phyloP scores from a whole-genome alignment of 176 grass and related monocot species.

The Chrysopogon serrulatus region DNA sequence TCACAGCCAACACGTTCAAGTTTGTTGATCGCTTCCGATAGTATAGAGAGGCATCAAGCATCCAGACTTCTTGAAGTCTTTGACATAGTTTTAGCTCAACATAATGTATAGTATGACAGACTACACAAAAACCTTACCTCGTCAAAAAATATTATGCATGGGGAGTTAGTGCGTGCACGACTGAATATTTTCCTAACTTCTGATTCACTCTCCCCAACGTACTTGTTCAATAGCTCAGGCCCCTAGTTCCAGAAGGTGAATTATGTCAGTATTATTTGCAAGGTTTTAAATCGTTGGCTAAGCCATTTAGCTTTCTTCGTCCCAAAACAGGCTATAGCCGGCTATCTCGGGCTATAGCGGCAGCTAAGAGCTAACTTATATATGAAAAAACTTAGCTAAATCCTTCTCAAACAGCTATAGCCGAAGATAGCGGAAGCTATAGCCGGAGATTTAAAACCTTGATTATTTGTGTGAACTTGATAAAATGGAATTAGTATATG shows the following conservation, averaged over 20 bases:
- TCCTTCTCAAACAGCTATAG: too few relatives aligned
- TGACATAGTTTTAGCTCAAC: not conserved
- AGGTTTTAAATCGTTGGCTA: too few relatives aligned
- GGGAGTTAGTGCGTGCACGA: conserved; percentile 74
- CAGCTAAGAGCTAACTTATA: too few relatives aligned
- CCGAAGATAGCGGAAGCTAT: too few relatives aligned
- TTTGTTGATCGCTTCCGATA: too few relatives aligned
- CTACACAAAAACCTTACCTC: conserved; percentile 48
- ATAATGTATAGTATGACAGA: not conserved
- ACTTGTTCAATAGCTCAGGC: conserved; percentile 91
- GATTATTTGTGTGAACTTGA: not conserved
- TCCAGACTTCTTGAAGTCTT: not conserved
- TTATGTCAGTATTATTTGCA: not conserved
- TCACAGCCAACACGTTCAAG: not conserved
- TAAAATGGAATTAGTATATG: not conserved
- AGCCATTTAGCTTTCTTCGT: too few relatives aligned
- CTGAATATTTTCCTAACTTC: conserved; percentile 80
- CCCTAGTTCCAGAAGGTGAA: conserved; percentile 41
- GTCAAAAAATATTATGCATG: conserved; percentile 88
- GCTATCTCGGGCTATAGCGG: too few relatives aligned
- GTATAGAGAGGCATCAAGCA: not conserved
- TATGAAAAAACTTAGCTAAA: too few relatives aligned
- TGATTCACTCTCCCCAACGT: conserved; percentile 83
- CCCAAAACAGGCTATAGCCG: too few relatives aligned
- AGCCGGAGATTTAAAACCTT: too few relatives aligned